Base-by-base conservation (phyloP, 495 filamentous ascomycete genomes). In the Usnea hakonensis region DNA sequence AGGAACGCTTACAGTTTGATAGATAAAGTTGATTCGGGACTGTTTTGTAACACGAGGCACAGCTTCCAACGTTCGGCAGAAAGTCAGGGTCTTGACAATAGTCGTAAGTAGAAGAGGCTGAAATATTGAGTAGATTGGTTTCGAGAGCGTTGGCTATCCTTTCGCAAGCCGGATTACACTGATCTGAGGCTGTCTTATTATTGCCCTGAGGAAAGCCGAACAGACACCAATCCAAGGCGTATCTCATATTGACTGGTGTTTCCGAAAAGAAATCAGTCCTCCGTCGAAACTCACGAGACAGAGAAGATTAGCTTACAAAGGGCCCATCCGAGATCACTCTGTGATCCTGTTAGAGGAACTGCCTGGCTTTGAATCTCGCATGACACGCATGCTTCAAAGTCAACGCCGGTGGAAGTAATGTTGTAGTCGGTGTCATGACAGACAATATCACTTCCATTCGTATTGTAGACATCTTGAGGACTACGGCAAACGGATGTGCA, bases 281-380 rank as follows among this genome's bases (percentile, higher is more conserved):
- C 32, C 28, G 11, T 33, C 33, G 16, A 21, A 11, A 36, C 16
- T 32, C 13, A 16, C 32, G 2, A 26, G 43, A 16, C 37, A 16
- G 26, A 28, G n/a, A 32, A 37, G 35, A 32, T 14, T 40, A 13
- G 48, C 82, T 69, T 76, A 85, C 82, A 87, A 23, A 88, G 72
- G 26, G 73, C 84, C 82, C 82, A 87, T 67, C 79, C 74, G 0
- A 84, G 69, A 67, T 88, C 85, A 6, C 78, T 78, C 69, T 84
- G 77, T 17, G 76, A 76, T 0, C 75, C 76, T 0, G 55, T 46
- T 1, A 71, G 64, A 70, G 82, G 79, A 19, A 75, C 64, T 61
- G 77, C 81, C 9, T 74, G 73, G 60, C 84, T 87, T n/a, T 77
- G 69, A 64, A 87, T 72, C 57, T 83, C 69, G 62, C 86, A 88